Percentiles rank a stretch among this genome's conserved stretches.
These are phyloP conservation scores for Tothia fuscella DNA, from an alignment of 2,329 filamentous ascomycete genomes.

Conservation along the genomic window DNA sequence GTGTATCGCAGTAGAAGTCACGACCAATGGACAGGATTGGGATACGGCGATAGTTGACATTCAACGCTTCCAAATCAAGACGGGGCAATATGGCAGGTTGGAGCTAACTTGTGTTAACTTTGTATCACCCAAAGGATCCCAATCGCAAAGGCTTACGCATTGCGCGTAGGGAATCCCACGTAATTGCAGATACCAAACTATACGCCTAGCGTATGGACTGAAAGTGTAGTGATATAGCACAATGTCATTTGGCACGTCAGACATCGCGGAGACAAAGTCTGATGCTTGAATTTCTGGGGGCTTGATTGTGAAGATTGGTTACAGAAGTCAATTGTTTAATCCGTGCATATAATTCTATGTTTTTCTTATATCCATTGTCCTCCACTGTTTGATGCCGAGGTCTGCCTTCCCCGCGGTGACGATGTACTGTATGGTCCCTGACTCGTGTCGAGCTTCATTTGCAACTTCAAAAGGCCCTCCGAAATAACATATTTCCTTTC, in stretches of 20 bases:
- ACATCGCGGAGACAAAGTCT: too few relatives aligned
- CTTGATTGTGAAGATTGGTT: too few relatives aligned
- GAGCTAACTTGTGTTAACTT: conserved; percentile 29
- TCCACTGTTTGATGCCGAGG: too few relatives aligned
- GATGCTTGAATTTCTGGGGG: too few relatives aligned
- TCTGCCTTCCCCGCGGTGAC: too few relatives aligned
- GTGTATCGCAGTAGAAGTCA: conserved; percentile 58
- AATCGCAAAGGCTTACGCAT: conserved; percentile 42
- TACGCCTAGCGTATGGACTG: conserved; percentile 52
- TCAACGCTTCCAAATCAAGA: conserved; percentile 49
- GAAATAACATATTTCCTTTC: too few relatives aligned
- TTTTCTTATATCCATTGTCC: too few relatives aligned
- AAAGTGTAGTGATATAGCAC: conserved; percentile 54
- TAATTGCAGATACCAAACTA: conserved; percentile 57
- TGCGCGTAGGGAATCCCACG: conserved; percentile 53
- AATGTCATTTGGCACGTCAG: conserved; percentile 38
- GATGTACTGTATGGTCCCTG: too few relatives aligned
- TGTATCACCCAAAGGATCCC: background rate
- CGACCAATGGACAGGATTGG: conserved; percentile 54
- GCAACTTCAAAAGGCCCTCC: too few relatives aligned
- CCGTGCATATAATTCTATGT: too few relatives aligned
- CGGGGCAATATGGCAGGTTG: conserved; percentile 57
- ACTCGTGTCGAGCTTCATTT: too few relatives aligned
- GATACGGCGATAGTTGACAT: conserved; percentile 56
- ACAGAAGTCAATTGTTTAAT: too few relatives aligned